Base-by-base conservation (phyloP, 1,284 basidiomycete species). In the Puccinia hordei region DNA sequence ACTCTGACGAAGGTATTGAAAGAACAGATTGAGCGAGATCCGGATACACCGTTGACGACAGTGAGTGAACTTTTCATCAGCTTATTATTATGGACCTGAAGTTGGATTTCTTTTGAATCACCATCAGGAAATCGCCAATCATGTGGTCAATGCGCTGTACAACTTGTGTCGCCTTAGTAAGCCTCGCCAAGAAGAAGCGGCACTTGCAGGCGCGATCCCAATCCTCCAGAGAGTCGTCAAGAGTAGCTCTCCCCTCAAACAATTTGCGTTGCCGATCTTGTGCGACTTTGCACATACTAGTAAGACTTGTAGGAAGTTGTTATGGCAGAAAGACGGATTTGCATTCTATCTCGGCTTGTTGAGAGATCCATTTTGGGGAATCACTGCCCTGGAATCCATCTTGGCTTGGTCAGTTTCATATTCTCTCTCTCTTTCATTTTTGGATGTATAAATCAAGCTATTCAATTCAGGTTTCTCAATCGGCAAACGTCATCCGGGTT, bases 91-190 rank as follows among this genome's bases (percentile, higher is more conserved):
- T 15, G 12, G 30, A 68, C 19, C 61, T n/a, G 74, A 63, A 57
- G 19, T 24, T 38, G 13, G 63, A n/a, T 24, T 71, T 55, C 46
- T 35, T 30, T 82, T 79, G 51, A 68, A 53, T 41, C 81, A 19
- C 65, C 15, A 49, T 3, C 85, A 96, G 93, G 95, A 97, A 89
- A 92, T 96, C 85, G 91, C 92, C 75, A 94, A 94, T 82, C 92
- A 94, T 83, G 91, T 96, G 78, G 94, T 97, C 88, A 94, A 96
- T 86, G 94, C 94, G 0, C 93, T 94, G 84, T 97, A 93, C 87
- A 95, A 95, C 83, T 91, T 98, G 27, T 96, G 94, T 85, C 90
- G 94, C n/a, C 88, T 98, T 80, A 95, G 94, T 86, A 96, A 95
- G 86, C 90, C 91, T 1, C 88, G 95, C 79, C 96, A 98, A 86